phyloP scores from a whole-genome alignment of 2,329 filamentous ascomycete genomes.

The Arthroderma uncinatum region DNA sequence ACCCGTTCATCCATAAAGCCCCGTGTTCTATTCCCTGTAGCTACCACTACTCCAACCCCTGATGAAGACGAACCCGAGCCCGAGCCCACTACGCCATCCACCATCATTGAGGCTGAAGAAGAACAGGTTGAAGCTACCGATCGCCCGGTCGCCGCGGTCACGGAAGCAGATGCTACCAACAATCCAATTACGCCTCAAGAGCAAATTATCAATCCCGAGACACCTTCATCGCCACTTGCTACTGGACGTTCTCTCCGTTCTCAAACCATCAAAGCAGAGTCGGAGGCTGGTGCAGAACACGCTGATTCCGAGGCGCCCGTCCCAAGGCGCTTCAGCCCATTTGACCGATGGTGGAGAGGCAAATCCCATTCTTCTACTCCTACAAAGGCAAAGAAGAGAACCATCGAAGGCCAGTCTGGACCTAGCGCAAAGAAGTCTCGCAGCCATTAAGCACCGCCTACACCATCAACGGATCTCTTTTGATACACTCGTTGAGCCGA shows the following conservation, averaged over 20 bases:
- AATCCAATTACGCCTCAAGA: conserved; percentile 18
- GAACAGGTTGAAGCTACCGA: conserved; percentile 18
- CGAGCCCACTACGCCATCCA: conserved; percentile 10
- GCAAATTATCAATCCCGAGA: conserved; percentile 16
- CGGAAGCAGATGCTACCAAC: conserved; percentile 13
- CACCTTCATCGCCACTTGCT: conserved; percentile 25
- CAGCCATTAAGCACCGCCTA: conserved; percentile 4
- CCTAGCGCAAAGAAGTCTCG: conserved; percentile 9
- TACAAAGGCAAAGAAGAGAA: conserved; percentile 27
- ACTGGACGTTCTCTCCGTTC: conserved; percentile 27
- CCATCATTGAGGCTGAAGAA: conserved; percentile 31
- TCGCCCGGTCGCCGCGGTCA: not conserved
- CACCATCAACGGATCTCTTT: not conserved
- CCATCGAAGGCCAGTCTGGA: not conserved
- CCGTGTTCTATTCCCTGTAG: conserved; percentile 47
- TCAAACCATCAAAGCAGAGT: conserved; percentile 20
- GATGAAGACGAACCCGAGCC: conserved; percentile 20
- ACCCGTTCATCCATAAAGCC: conserved; percentile 50
- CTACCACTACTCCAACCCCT: conserved; percentile 28
- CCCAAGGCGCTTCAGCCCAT: conserved; percentile 28
- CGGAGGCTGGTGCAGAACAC: conserved; percentile 20
- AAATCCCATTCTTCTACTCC: conserved; percentile 18
- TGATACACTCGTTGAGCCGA: not conserved
- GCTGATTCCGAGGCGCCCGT: conserved; percentile 19
- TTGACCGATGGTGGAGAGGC: conserved; percentile 32